Evolutionary conservation across 352 stramenopile genomes (phyloP).

Genomic region (Globisporangium takayamanum): DNA sequence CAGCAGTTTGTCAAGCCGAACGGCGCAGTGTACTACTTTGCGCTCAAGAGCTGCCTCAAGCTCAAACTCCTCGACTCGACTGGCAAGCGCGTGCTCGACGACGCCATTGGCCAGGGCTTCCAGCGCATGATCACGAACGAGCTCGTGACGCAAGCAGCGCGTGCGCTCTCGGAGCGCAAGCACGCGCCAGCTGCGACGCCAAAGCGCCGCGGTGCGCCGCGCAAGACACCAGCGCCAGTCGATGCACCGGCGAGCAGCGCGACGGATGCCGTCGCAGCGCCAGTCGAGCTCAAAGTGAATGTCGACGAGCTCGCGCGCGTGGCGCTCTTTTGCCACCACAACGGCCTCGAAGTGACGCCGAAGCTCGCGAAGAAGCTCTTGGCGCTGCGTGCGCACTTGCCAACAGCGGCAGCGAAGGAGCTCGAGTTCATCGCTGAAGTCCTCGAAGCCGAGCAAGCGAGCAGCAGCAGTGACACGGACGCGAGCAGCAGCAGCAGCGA

Average conservation of each 20-base stretch:
- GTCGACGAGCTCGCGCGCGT: slow-evolving; percentile 39
- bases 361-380: slow-evolving; percentile 34
- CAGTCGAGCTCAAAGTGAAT: slow-evolving; percentile 21
- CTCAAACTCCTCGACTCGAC: slow-evolving; percentile 43
- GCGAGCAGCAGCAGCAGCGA: slow-evolving; percentile 3
- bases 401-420: slow-evolving; percentile 32
- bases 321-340: slow-evolving; percentile 49
- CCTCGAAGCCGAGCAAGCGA: slow-evolving; percentile 11
- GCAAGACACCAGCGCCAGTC: slow-evolving; percentile 1
- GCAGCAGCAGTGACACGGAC: slow-evolving; percentile 4
- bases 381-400: slow-evolving; percentile 31
- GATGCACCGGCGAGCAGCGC: neutral
- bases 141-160: slow-evolving; percentile 22
- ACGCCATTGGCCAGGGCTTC: slow-evolving; percentile 52
- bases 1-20: slow-evolving; percentile 74
- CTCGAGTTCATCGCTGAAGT: slow-evolving; percentile 34
- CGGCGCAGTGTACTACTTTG: slow-evolving; percentile 64
- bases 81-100: slow-evolving; percentile 41
- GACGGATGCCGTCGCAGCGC: neutral
- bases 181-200: slow-evolving; percentile 2
- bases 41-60: slow-evolving; percentile 50
- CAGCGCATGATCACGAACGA: slow-evolving; percentile 17
- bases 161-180: slow-evolving; percentile 19
- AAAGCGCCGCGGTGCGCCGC: slow-evolving; percentile 19
- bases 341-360: slow-evolving; percentile 36